phyloP scores from a whole-genome alignment of 371 early-diverging fungal species.

The Syncephalastrum contaminatum region DNA sequence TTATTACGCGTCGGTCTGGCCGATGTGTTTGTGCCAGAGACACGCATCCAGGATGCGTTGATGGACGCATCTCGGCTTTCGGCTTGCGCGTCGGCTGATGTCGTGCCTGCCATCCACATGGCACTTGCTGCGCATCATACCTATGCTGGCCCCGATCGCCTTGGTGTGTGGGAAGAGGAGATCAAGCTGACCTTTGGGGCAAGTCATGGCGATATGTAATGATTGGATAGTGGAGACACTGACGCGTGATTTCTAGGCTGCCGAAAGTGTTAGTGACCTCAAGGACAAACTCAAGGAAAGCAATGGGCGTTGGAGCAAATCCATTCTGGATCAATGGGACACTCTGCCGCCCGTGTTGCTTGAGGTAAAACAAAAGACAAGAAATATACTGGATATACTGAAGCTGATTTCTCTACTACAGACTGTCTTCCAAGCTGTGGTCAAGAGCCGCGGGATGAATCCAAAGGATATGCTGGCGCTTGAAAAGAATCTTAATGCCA shows the following conservation, averaged over 20 bases:
- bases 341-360: slow-evolving; percentile 29
- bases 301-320: slow-evolving; percentile 30
- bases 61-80: slow-evolving; percentile 30
- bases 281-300: slow-evolving; percentile 12
- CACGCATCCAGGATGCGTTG: slow-evolving; percentile 39
- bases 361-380: slow-evolving; percentile 13
- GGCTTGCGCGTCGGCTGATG: slow-evolving; percentile 46
- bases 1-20: slow-evolving; percentile 48
- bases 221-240: neutral
- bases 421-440: slow-evolving; percentile 29
- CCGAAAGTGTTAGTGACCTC: slow-evolving; percentile 23
- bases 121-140: slow-evolving; percentile 43
- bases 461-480: slow-evolving; percentile 23
- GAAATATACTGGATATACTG: neutral
- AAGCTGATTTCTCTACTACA: neutral
- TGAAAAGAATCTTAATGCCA: slow-evolving; percentile 28
- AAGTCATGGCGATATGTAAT: slow-evolving; percentile 8
- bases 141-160: slow-evolving; percentile 58
- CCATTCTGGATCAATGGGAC: slow-evolving; percentile 30
- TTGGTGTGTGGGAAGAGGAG: slow-evolving; percentile 52
- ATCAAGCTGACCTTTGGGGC: slow-evolving; percentile 53
- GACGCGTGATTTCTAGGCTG: slow-evolving; percentile 11
- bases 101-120: slow-evolving; percentile 41
- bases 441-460: slow-evolving; percentile 6
- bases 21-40: slow-evolving; percentile 56